Conservation (phyloP, 495 filamentous ascomycete species). For the Aspergillus cavernicola region DNA sequence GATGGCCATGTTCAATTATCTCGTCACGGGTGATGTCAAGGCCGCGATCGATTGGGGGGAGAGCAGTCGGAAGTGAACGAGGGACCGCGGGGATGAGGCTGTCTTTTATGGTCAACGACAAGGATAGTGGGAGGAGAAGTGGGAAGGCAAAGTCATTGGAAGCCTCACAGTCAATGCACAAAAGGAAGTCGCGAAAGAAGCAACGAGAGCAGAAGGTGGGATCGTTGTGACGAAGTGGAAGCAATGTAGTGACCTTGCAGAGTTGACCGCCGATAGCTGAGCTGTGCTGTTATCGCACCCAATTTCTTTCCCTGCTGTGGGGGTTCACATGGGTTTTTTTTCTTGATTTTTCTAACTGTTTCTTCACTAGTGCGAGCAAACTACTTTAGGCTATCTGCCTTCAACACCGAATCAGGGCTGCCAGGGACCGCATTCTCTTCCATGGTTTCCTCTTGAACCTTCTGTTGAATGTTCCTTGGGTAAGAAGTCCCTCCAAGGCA, state of each 20-base stretch:
- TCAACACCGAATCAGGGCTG: background rate
- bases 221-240: background rate
- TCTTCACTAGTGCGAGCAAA: background rate
- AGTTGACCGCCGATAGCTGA: background rate
- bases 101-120: background rate
- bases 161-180: conserved; percentile 2
- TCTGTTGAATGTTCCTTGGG: background rate
- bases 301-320: conserved; percentile 1
- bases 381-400: background rate
- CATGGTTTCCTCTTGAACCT: background rate
- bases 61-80: background rate
- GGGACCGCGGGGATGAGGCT: background rate
- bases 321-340: conserved; percentile 11
- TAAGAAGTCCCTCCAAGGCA: background rate
- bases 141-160: background rate
- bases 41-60: background rate
- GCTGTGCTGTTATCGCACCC: background rate
- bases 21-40: background rate
- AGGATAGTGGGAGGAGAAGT: background rate
- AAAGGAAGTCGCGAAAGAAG: background rate
- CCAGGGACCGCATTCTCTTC: background rate
- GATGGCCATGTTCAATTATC: conserved; percentile 39
- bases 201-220: conserved; percentile 2
- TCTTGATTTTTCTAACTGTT: background rate
- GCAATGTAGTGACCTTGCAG: background rate